These are phyloP conservation scores for Fusarium buxicola DNA, from an alignment of 2,329 filamentous ascomycete species.

Conservation along the genomic window DNA sequence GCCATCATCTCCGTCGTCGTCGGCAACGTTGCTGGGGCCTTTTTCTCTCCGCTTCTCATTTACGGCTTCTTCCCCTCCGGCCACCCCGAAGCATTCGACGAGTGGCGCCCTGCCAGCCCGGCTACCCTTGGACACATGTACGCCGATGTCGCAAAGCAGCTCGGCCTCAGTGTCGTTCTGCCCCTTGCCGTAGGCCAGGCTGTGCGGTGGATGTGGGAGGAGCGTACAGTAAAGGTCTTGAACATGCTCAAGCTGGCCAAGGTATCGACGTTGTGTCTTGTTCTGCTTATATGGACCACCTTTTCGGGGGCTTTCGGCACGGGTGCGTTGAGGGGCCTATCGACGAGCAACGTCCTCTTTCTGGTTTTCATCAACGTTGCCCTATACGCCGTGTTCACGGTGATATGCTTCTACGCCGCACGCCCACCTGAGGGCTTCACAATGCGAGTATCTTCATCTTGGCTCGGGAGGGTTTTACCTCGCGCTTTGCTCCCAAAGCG, in stretches of 20 bases:
- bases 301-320: slow-evolving; percentile 75
- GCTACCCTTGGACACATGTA: slow-evolving; percentile 71
- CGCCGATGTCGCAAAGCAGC: slow-evolving; percentile 72
- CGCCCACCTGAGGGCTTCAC: slow-evolving; percentile 54
- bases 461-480: slow-evolving; percentile 51
- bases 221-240: slow-evolving; percentile 64
- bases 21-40: slow-evolving; percentile 76
- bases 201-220: slow-evolving; percentile 62
- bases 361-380: slow-evolving; percentile 75
- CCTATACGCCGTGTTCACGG: slow-evolving; percentile 71
- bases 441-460: slow-evolving; percentile 25
- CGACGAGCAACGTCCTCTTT: slow-evolving; percentile 71
- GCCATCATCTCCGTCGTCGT: slow-evolving; percentile 76
- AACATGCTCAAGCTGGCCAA: slow-evolving; percentile 65
- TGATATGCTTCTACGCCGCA: slow-evolving; percentile 67
- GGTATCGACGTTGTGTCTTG: slow-evolving; percentile 60
- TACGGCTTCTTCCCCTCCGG: slow-evolving; percentile 68
- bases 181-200: slow-evolving; percentile 72
- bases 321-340: slow-evolving; percentile 68
- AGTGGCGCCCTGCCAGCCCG: slow-evolving; percentile 65
- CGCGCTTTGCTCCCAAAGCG: slow-evolving; percentile 60
- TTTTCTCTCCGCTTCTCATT: slow-evolving; percentile 73
- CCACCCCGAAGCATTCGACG: slow-evolving; percentile 61
- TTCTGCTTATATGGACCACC: slow-evolving; percentile 69
- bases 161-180: slow-evolving; percentile 74